Conservation (phyloP, 768 basidiomycete genomes). For the Rubroboletus pulcherrimus region DNA sequence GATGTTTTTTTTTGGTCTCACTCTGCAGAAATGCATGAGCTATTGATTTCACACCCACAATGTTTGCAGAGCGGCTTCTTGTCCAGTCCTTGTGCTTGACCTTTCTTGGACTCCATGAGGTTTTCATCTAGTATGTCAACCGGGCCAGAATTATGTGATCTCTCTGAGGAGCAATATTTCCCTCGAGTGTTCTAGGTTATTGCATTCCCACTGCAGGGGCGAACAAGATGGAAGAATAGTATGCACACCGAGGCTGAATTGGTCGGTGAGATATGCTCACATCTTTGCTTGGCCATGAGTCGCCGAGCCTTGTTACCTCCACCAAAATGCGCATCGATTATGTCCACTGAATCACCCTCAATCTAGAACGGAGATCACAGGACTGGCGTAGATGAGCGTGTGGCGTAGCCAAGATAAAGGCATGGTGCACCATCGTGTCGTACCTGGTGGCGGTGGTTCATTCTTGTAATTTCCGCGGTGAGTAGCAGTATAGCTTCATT, state of each 20-base stretch:
- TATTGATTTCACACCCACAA: too few relatives aligned
- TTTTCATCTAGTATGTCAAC: not conserved
- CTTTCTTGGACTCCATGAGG: too few relatives aligned
- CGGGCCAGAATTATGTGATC: not conserved
- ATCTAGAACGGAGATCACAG: not conserved
- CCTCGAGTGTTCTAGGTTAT: not conserved
- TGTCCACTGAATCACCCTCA: not conserved
- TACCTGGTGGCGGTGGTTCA: slow-evolving; percentile 2
- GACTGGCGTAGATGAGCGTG: not conserved
- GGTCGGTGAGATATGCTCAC: not conserved
- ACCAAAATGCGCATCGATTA: not conserved
- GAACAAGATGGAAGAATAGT: not conserved
- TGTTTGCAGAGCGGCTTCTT: too few relatives aligned
- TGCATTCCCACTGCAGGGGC: not conserved
- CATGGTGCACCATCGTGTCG: not conserved
- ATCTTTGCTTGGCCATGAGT: not conserved
- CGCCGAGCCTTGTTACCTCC: not conserved
- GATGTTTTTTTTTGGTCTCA: not conserved
- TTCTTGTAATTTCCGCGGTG: not conserved
- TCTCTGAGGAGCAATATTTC: not conserved
- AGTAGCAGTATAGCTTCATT: not conserved
- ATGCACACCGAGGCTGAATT: not conserved
- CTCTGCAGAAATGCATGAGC: too few relatives aligned
- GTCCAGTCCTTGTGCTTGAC: too few relatives aligned
- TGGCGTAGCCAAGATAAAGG: not conserved